Evolutionary conservation across 176 grass and related monocot species (phyloP).

Genomic region (Aegilops speltoides): DNA sequence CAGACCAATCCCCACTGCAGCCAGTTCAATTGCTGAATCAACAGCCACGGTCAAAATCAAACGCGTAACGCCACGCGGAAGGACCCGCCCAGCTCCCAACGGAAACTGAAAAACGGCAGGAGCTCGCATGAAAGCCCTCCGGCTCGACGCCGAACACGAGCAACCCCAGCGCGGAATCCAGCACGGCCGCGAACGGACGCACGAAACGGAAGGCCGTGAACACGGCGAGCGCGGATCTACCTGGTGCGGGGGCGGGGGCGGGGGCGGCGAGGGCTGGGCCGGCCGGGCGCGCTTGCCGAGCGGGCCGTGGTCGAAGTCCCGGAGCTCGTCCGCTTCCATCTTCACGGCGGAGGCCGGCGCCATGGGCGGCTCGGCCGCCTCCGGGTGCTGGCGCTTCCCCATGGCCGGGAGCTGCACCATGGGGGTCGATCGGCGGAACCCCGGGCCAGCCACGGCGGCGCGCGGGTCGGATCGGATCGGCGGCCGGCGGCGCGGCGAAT

Average conservation of each 20-base stretch:
- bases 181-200: background rate
- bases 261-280: background rate
- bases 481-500: background rate
- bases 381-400: conserved; percentile 42
- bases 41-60: background rate
- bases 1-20: background rate
- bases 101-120: background rate
- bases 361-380: conserved; percentile 30
- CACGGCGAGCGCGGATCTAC: conserved; percentile 37
- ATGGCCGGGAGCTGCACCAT: conserved; percentile 61
- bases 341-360: conserved; percentile 23
- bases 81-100: too few relatives aligned
- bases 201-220: background rate
- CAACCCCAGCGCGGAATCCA: background rate
- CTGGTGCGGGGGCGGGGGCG: background rate
- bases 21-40: background rate
- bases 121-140: background rate
- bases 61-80: background rate
- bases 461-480: background rate
- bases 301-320: background rate
- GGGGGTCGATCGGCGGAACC: conserved; percentile 23
- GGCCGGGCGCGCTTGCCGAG: conserved; percentile 45
- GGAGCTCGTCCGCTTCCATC: conserved; percentile 40
- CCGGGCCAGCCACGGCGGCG: background rate
- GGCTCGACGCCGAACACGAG: background rate